Evolutionary conservation across 129 eudicot genomes (phyloP), one percentile per base, ranked within the genome.

Genomic region (Saussurea involucrata): DNA sequence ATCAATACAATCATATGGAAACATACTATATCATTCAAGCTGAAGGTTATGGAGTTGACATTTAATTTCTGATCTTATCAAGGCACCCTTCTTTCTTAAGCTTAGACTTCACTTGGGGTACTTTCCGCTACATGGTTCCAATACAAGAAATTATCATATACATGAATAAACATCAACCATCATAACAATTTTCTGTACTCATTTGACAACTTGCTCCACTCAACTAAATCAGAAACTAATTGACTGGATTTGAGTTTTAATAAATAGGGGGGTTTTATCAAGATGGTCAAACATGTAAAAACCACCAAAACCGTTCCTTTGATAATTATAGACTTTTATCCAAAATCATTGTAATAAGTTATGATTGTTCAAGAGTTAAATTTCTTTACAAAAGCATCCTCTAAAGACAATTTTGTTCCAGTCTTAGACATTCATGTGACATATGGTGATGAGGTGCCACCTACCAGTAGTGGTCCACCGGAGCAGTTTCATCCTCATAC

Each of bases 381-480:
- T 21, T 63, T 20, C 72, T 12, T 71, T 24, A 31, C 31, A 28
- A 76, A 17, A 49, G 18, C 13, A 28, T 49, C 24, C 36, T 77
- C 24, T 20, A 78, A 24, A 70, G 63, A 11, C 18, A 61, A 70
- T 37, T 61, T 10, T 21, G 42, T 79, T 42, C 72, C 65, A 70
- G 22, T 37, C 36, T 66, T 72, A 18, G 37, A 72, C 46, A 73
- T 65, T 80, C 78, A 80, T 66, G 78, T 80, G 78, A 72, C 44
- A 80, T 32, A 71, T 21, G 69, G 67, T 70, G 32, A 63, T 63
- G 55, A 65, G 55, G 65, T 78, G 18, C 34, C 46, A 63, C 20
- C 6, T 4, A 66, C 15, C 20, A 31, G 21, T 73, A 32, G 78
- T 64, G 83, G 78, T 32, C 73, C 83, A 79, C 25, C 27, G 34